Percentiles rank a stretch among this genome's conserved stretches.
phyloP scores from a whole-genome alignment of 208 protist genomes.

The Crithidia bombi region DNA sequence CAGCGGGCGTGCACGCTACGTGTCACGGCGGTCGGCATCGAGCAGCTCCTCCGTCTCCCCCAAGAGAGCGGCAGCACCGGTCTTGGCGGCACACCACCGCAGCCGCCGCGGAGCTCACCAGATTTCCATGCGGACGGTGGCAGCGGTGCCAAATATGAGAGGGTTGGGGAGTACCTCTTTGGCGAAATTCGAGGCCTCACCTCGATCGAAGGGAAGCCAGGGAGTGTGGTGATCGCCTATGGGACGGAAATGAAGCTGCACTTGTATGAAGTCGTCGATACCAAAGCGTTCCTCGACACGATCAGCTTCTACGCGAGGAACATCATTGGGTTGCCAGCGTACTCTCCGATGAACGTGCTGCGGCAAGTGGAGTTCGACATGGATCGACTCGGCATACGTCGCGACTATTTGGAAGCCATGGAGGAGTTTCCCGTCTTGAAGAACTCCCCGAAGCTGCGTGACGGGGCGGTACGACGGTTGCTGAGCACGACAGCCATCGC shows the following conservation, averaged over 20 bases:
- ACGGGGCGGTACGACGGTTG: conserved; percentile 60
- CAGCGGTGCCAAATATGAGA: conserved; percentile 3
- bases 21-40: conserved; percentile 62
- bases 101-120: not conserved
- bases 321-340: conserved; percentile 69
- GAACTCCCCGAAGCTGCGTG: conserved; percentile 45
- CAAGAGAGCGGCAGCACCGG: not conserved
- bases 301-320: conserved; percentile 43
- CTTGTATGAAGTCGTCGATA: conserved; percentile 52
- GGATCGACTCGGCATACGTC: conserved; percentile 72
- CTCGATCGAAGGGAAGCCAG: conserved; percentile 46
- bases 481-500: conserved; percentile 72
- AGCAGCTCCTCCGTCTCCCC: conserved; percentile 35
- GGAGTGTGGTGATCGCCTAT: conserved; percentile 76
- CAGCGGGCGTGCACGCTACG: conserved; percentile 47
- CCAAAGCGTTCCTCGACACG: conserved; percentile 39
- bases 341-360: conserved; percentile 51
- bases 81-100: not conserved
- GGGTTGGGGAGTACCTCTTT: conserved; percentile 81
- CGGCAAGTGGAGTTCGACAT: conserved; percentile 59
- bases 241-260: conserved; percentile 77
- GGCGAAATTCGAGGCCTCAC: conserved; percentile 74
- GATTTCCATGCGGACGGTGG: not conserved
- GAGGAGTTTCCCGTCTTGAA: conserved; percentile 88
- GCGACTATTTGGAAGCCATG: conserved; percentile 59